Evolutionary conservation across 2,329 filamentous ascomycete species (phyloP).

Genomic region (Colletotrichum acutatum): DNA sequence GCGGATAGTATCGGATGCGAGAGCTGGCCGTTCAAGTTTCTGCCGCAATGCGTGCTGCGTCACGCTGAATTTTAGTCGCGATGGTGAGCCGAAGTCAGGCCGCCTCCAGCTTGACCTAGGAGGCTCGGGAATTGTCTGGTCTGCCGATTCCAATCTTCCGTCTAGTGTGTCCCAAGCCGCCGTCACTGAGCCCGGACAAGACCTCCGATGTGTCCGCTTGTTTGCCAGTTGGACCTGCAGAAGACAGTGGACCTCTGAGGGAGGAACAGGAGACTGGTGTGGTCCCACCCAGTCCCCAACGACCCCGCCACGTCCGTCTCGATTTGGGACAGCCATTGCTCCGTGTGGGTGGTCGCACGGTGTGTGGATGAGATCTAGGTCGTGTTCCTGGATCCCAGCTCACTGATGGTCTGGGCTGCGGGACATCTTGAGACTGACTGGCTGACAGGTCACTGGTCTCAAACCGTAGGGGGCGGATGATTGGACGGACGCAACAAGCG

Average conservation of each 20-base stretch:
- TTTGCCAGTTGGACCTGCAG: neutral
- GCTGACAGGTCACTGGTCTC: slow-evolving; percentile 5
- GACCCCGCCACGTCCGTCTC: slow-evolving; percentile 3
- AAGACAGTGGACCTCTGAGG: neutral
- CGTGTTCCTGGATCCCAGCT: slow-evolving; percentile 32
- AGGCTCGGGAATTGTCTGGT: neutral
- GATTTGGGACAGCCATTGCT: slow-evolving; percentile 30
- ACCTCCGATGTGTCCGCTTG: neutral
- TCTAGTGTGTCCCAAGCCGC: neutral
- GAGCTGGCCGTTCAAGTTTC: neutral
- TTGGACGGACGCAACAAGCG: neutral
- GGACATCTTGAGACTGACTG: slow-evolving; percentile 10
- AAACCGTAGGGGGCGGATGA: neutral
- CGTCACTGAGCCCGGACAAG: neutral
- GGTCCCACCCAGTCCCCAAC: slow-evolving; percentile 7
- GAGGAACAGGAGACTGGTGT: slow-evolving; percentile 4
- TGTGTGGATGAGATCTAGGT: slow-evolving; percentile 4
- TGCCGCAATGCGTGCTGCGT: neutral
- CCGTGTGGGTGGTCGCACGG: slow-evolving; percentile 13
- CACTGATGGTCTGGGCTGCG: neutral
- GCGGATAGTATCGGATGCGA: neutral
- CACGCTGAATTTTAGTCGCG: neutral
- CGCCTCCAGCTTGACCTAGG: neutral
- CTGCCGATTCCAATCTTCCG: neutral
- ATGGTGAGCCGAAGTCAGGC: neutral